Percentiles rank a stretch among this genome's conserved stretches.
Evolutionary conservation across 2,329 filamentous ascomycete species (phyloP).

Genomic region (Pseudogymnoascus sp.): DNA sequence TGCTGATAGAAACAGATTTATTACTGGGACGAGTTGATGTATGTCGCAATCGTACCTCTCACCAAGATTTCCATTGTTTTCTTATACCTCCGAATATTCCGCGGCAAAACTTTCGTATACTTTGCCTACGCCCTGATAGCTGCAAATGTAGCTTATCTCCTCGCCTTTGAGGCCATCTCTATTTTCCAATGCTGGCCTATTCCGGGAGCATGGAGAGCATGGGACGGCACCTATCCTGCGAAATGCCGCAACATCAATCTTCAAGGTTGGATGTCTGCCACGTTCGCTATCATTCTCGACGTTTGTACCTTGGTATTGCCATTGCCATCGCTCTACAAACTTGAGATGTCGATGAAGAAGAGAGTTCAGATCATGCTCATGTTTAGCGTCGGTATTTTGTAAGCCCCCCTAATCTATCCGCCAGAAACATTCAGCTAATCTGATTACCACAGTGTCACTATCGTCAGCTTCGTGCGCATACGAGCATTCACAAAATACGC

Average conservation of each 20-base stretch:
- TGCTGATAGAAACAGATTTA: conserved; percentile 21
- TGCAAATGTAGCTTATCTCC: conserved; percentile 23
- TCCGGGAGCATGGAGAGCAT: conserved; percentile 44
- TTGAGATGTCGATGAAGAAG: conserved; percentile 41
- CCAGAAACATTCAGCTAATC: not conserved
- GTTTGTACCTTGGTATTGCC: conserved; percentile 46
- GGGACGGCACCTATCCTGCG: conserved; percentile 41
- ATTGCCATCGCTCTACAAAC: conserved; percentile 35
- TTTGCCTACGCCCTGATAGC: conserved; percentile 8
- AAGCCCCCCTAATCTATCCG: not conserved
- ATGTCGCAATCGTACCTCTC: conserved; percentile 40
- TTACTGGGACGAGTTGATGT: conserved; percentile 39
- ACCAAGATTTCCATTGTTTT: conserved; percentile 45
- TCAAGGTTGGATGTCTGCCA: conserved; percentile 44
- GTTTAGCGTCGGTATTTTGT: conserved; percentile 43
- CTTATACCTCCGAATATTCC: conserved; percentile 51
- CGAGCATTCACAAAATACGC: conserved; percentile 20
- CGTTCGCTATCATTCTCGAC: conserved; percentile 46
- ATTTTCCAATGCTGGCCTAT: conserved; percentile 47
- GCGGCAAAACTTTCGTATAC: conserved; percentile 19
- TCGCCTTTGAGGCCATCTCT: conserved; percentile 29
- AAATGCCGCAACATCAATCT: conserved; percentile 42
- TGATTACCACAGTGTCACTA: conserved; percentile 19
- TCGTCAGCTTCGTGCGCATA: conserved; percentile 23
- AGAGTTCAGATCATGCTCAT: conserved; percentile 43